Base-by-base conservation (phyloP, 1,139 yeast genomes). In the Geotrichum macrosporum region DNA sequence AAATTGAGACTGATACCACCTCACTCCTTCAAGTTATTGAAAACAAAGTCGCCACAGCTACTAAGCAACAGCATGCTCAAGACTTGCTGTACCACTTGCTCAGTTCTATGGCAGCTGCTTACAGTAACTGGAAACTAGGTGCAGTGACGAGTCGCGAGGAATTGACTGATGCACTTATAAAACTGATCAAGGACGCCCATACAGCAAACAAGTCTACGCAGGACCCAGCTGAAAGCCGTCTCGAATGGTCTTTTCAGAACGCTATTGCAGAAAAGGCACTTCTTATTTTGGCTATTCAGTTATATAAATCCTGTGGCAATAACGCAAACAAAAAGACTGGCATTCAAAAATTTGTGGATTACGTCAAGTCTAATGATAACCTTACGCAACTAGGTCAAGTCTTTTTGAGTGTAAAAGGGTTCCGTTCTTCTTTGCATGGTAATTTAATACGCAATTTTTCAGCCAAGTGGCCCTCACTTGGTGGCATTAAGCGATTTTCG, bases 211-310 rank as follows among this genome's bases (percentile, higher is more conserved):
- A 22, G 9, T 20, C 20, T 3, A 27, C 10, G 3, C 41, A 27
- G 10, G 36, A 31, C n/a, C 29, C 32, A n/a, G 41, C 36, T 5
- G 41, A 38, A 6, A 30, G 27, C 22, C 16, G 22, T 8, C 32
- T 46, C 12, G 40, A 39, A 13, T 31, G 35, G 36, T 35, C 49
- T 2, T 30, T 30, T n/a, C 39, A 76, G 46, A 73, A 76, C 54
- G 76, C 76, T 48, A 66, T 82, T 43, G 69, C 80, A 3, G 77
- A 94, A 0, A 79, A 81, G 56, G 77, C 85, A 15, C 76, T 85
- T 3, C 92, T 84, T 56, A 80, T 87, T 8, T 71, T 87, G 51
- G 87, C 96, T 0, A 70, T 86, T 33, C 77, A 82, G 48, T 66
- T 85, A 30, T 85, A 80, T 65, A 80, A 86, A 36, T 63, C 65